phyloP scores from a whole-genome alignment of 768 basidiomycete species.

The Trametes maxima region DNA sequence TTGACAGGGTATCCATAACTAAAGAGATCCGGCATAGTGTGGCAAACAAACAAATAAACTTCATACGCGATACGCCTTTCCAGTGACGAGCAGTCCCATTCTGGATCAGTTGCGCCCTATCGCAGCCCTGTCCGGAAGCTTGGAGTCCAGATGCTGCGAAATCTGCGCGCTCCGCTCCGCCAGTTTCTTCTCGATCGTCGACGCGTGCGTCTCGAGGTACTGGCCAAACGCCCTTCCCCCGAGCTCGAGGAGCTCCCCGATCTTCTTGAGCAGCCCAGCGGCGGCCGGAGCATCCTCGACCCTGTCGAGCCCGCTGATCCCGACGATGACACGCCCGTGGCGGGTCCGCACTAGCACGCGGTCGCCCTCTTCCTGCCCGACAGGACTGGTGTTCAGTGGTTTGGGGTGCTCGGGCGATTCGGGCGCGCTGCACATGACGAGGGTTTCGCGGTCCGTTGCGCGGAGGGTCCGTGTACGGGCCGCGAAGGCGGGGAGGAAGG shows the following conservation, averaged over 20 bases:
- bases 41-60: too few relatives aligned
- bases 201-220: slow-evolving; percentile 15
- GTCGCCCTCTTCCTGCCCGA: slow-evolving; percentile 1
- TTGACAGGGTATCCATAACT: too few relatives aligned
- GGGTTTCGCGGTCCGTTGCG: slow-evolving; percentile 22
- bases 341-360: slow-evolving; percentile 20
- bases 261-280: slow-evolving; percentile 4
- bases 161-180: neutral
- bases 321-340: slow-evolving; percentile 24
- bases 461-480: slow-evolving; percentile 22
- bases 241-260: slow-evolving; percentile 13
- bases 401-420: neutral
- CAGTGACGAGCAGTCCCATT: too few relatives aligned
- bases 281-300: slow-evolving; percentile 3
- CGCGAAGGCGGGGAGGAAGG: slow-evolving; percentile 25
- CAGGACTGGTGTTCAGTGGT: neutral
- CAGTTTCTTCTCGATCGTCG: slow-evolving; percentile 1
- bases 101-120: too few relatives aligned
- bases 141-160: too few relatives aligned
- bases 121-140: too few relatives aligned
- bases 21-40: too few relatives aligned
- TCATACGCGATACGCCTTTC: too few relatives aligned
- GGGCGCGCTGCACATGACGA: slow-evolving; percentile 17
- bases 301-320: slow-evolving; percentile 23
- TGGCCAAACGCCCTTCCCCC: slow-evolving; percentile 12